Conservation (phyloP, 257 asterid genomes). For the Primulina tabacum region DNA sequence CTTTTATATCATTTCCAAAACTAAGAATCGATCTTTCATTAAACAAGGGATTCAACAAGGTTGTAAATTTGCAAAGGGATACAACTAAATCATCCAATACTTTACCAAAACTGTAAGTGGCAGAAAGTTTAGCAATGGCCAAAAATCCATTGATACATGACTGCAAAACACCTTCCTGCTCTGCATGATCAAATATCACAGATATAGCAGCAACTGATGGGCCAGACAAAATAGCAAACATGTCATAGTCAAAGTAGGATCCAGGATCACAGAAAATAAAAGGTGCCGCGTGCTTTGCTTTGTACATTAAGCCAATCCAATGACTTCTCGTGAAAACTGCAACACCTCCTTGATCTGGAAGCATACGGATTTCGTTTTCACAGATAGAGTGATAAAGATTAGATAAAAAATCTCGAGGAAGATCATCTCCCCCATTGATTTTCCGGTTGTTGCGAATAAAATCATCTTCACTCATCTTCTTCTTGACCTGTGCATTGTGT, state of each 20-base stretch:
- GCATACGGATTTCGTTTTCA: constrained; percentile 82
- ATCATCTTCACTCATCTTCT: constrained; percentile 95
- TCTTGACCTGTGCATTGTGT: constrained; percentile 89
- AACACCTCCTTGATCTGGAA: constrained; percentile 64
- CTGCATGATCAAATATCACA: constrained; percentile 83
- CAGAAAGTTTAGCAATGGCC: constrained; percentile 79
- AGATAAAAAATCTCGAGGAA: constrained; percentile 78
- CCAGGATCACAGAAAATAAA: constrained; percentile 56
- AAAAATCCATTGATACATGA: constrained; percentile 78
- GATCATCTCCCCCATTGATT: constrained; percentile 90
- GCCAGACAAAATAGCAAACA: constrained; percentile 79
- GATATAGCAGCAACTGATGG: constrained; percentile 88
- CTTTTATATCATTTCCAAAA: constrained; percentile 76
- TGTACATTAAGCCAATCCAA: constrained; percentile 86
- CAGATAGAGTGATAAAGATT: constrained; percentile 80
- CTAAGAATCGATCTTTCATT: constrained; percentile 58
- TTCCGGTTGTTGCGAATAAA: constrained; percentile 83
- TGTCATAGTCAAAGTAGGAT: constrained; percentile 68
- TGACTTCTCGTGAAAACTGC: constrained; percentile 59
- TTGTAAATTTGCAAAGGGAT: constrained; percentile 82
- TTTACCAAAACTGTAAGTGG: constrained; percentile 55
- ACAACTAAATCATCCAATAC: constrained; percentile 82
- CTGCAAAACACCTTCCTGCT: constrained; percentile 60
- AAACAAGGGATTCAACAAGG: constrained; percentile 59
- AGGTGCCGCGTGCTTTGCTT: constrained; percentile 61